Conservation (phyloP, 805 yeast genomes). For the Millerago galiae region DNA sequence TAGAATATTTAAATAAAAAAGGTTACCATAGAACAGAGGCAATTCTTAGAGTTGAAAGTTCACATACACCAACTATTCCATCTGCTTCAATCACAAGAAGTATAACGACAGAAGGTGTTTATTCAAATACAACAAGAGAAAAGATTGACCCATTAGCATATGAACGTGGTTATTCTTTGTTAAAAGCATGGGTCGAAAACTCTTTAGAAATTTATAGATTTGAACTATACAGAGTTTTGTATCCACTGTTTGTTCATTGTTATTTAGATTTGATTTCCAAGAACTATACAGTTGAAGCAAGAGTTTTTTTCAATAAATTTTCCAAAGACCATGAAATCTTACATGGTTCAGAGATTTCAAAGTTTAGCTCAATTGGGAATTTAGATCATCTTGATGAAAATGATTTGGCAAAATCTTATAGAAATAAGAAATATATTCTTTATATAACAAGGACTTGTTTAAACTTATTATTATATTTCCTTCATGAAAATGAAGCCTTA, state of each 20-base stretch:
- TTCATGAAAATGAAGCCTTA: constrained; percentile 85
- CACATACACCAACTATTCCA: constrained; percentile 48
- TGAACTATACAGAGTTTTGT: constrained; percentile 75
- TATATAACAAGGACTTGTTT: constrained; percentile 78
- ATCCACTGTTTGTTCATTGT: constrained; percentile 90
- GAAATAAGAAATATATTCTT: constrained; percentile 65
- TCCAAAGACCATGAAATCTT: constrained; percentile 64
- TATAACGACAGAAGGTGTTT: background rate
- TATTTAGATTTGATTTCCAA: constrained; percentile 73
- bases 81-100: constrained; percentile 7
- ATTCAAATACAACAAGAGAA: constrained; percentile 7
- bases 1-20: constrained; percentile 87
- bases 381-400: constrained; percentile 81
- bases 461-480: constrained; percentile 74
- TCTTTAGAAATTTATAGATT: constrained; percentile 89
- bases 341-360: constrained; percentile 72
- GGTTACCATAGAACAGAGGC: constrained; percentile 95
- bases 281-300: constrained; percentile 53
- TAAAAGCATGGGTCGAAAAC: constrained; percentile 84
- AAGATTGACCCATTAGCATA: constrained; percentile 52
- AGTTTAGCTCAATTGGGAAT: constrained; percentile 66
- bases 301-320: constrained; percentile 69
- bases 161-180: constrained; percentile 71
- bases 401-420: constrained; percentile 69
- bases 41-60: constrained; percentile 80